Conservation (phyloP, 2,329 filamentous ascomycete species). For the Alternaria sp. region DNA sequence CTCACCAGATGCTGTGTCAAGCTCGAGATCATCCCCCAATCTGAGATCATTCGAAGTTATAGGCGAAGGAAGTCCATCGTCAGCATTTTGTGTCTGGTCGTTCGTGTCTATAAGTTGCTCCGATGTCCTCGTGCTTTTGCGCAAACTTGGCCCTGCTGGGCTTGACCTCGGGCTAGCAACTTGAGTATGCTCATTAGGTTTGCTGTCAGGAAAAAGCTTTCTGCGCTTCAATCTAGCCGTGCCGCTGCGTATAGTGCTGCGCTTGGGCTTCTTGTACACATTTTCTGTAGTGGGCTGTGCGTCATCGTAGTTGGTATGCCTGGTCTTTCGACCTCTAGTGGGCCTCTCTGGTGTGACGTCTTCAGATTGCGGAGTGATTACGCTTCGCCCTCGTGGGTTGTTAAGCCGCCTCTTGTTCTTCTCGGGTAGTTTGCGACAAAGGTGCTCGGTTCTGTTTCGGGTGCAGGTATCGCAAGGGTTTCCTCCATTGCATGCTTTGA, state of each 20-base stretch:
- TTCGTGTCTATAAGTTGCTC: background rate
- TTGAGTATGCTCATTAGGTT: background rate
- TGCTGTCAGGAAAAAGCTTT: background rate
- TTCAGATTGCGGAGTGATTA: background rate
- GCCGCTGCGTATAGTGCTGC: background rate
- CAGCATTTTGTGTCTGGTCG: background rate
- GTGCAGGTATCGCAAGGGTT: conserved; percentile 21
- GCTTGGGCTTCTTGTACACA: too few relatives aligned
- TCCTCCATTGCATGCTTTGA: conserved; percentile 17
- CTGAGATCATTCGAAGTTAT: background rate
- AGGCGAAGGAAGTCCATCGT: background rate
- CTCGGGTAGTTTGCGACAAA: conserved; percentile 2
- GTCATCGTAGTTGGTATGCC: background rate
- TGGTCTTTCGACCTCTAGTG: background rate
- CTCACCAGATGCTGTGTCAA: background rate
- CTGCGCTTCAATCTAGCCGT: background rate
- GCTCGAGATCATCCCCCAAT: background rate
- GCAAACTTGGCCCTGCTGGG: background rate
- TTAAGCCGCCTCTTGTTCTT: background rate
- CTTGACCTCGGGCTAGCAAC: background rate
- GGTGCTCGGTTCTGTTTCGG: conserved; percentile 9
- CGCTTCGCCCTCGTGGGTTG: background rate
- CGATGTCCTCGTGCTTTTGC: background rate
- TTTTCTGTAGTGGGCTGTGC: background rate
- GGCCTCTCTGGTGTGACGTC: background rate